phyloP scores from a whole-genome alignment of 176 grass and related monocot species.

The Lolium multiflorum region DNA sequence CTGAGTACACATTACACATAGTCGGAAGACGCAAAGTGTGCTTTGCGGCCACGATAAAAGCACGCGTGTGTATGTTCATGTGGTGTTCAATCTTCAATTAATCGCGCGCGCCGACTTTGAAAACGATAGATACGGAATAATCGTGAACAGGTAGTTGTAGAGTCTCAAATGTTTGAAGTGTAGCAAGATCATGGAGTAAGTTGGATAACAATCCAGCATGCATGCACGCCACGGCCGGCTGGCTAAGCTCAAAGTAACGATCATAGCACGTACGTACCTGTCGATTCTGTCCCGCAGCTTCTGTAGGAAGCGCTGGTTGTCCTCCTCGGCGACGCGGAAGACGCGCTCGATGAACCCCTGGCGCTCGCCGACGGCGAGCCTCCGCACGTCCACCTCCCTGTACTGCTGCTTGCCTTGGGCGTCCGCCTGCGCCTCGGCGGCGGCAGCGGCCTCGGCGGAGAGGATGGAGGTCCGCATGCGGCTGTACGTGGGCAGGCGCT shows the following conservation, averaged over 20 bases:
- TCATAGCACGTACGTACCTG: conserved; percentile 27
- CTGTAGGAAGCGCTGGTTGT: conserved; percentile 84
- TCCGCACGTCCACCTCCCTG: conserved; percentile 90
- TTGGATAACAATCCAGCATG: not conserved
- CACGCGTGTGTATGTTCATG: not conserved
- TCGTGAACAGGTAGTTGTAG: no score
- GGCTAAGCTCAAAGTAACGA: not conserved
- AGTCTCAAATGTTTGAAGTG: no score
- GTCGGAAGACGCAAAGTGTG: not conserved
- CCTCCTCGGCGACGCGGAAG: conserved; percentile 93
- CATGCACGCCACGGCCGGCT: not conserved
- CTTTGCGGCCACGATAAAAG: not conserved
- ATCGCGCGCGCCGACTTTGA: no score
- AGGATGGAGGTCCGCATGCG: conserved; percentile 83
- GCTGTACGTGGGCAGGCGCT: conserved; percentile 84
- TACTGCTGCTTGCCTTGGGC: conserved; percentile 32
- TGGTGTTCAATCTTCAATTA: not conserved
- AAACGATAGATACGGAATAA: no score
- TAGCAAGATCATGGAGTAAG: no score
- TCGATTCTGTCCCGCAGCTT: conserved; percentile 90
- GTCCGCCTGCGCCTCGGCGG: not conserved
- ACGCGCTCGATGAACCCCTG: conserved; percentile 97
- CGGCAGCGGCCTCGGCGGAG: conserved; percentile 1
- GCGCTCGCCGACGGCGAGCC: conserved; percentile 65
- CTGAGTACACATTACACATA: not conserved